Evolutionary conservation across 2,329 filamentous ascomycete genomes (phyloP).

Genomic region (Colletotrichum lentis): DNA sequence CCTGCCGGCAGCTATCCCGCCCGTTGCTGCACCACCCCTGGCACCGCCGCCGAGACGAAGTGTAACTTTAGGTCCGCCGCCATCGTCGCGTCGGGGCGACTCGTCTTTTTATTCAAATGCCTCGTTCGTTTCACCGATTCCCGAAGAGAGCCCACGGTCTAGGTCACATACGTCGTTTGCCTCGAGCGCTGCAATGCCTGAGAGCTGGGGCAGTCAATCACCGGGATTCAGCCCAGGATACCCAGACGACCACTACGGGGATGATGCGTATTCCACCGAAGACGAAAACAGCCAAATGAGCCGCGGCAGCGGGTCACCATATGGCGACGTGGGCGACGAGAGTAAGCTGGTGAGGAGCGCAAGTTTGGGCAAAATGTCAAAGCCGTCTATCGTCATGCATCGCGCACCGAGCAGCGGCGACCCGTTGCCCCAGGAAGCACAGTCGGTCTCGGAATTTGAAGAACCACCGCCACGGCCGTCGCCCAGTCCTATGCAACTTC

Average conservation of each 20-base stretch:
- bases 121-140: slow-evolving; percentile 78
- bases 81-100: slow-evolving; percentile 65
- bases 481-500: slow-evolving; percentile 49
- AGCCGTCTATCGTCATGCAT: slow-evolving; percentile 63
- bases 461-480: slow-evolving; percentile 47
- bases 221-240: slow-evolving; percentile 56
- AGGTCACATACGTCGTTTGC: slow-evolving; percentile 71
- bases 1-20: slow-evolving; percentile 49
- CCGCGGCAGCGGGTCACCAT: slow-evolving; percentile 46
- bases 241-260: slow-evolving; percentile 60
- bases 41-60: slow-evolving; percentile 55
- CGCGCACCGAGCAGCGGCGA: slow-evolving; percentile 38
- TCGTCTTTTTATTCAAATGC: slow-evolving; percentile 72
- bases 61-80: slow-evolving; percentile 66
- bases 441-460: slow-evolving; percentile 23
- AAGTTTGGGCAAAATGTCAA: slow-evolving; percentile 68
- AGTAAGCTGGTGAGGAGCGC: slow-evolving; percentile 67
- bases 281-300: slow-evolving; percentile 42
- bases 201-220: slow-evolving; percentile 67
- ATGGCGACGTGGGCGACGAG: slow-evolving; percentile 62
- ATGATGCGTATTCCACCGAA: slow-evolving; percentile 53
- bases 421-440: slow-evolving; percentile 25
- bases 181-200: slow-evolving; percentile 76
- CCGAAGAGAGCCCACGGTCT: slow-evolving; percentile 70
- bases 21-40: slow-evolving; percentile 35